Percentiles rank a stretch among this genome's conserved stretches.
Conservation (phyloP, 768 basidiomycete genomes). For the Piloderma croceum region DNA sequence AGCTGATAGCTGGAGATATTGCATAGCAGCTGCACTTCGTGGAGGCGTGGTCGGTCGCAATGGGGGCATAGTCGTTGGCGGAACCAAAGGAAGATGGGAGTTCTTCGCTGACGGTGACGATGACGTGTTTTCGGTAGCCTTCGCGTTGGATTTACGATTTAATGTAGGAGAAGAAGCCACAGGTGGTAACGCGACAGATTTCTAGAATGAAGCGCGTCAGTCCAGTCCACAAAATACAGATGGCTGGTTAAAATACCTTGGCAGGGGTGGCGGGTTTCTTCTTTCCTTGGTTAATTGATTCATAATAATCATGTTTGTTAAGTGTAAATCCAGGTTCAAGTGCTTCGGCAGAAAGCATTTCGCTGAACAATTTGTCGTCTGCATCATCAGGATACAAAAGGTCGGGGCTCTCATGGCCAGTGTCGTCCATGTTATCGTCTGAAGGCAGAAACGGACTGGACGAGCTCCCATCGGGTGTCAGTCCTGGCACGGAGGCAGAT, state of each 20-base stretch:
- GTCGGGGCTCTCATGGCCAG: not conserved
- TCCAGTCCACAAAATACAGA: no score
- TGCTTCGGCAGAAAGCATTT: not conserved
- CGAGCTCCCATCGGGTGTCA: constrained; percentile 57
- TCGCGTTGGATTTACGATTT: constrained; percentile 27
- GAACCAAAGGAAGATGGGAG: not conserved
- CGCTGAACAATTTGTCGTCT: not conserved
- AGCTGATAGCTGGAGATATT: constrained; percentile 45
- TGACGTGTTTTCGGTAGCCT: constrained; percentile 20
- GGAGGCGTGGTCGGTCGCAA: constrained; percentile 36
- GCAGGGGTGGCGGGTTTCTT: no score
- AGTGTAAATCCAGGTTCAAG: constrained; percentile 6
- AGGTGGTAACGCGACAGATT: constrained; percentile 34
- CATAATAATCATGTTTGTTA: no score
- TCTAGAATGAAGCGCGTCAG: constrained; percentile 21
- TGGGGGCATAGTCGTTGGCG: constrained; percentile 23
- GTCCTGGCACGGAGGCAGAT: constrained; percentile 49
- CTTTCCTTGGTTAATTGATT: no score
- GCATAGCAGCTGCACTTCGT: constrained; percentile 16
- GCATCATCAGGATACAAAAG: no score
- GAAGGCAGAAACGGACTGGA: constrained; percentile 52
- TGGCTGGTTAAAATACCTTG: no score
- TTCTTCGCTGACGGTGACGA: constrained; percentile 8
- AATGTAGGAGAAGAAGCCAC: constrained; percentile 44
- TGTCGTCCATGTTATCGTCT: constrained; percentile 17